Evolutionary conservation across 1,139 yeast species (phyloP).

Genomic region (Eremothecium coryli): DNA sequence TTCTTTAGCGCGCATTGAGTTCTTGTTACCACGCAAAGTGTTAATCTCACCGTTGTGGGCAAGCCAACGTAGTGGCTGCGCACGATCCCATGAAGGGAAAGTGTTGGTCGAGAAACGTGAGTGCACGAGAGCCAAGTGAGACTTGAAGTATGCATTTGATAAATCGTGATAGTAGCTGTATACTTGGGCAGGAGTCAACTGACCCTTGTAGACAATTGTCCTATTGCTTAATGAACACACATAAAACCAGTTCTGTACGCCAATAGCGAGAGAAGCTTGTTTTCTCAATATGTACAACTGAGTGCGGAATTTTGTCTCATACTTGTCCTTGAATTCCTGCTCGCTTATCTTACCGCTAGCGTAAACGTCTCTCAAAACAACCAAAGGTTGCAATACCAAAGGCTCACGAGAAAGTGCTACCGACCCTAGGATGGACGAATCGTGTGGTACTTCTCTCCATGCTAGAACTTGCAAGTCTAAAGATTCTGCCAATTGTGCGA

Average conservation of each 20-base stretch:
- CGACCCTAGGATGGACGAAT: conserved; percentile 85
- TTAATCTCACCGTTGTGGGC: conserved; percentile 99
- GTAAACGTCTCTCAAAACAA: conserved; percentile 55
- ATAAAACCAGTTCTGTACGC: conserved; percentile 94
- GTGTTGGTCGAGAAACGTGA: conserved; percentile 97
- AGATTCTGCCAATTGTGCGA: conserved; percentile 68
- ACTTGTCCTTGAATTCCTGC: conserved; percentile 46
- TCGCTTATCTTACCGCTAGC: conserved; percentile 34
- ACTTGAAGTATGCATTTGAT: conserved; percentile 84
- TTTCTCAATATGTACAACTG: conserved; percentile 80
- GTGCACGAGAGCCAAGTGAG: conserved; percentile 93
- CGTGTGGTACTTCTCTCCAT: conserved; percentile 96
- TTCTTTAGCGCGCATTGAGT: conserved; percentile 99
- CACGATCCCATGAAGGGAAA: conserved; percentile 99
- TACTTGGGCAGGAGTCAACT: conserved; percentile 92
- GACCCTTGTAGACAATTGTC: conserved; percentile 95
- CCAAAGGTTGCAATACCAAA: conserved; percentile 75
- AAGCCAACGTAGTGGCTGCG: conserved; percentile 94
- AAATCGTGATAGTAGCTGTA: conserved; percentile 90
- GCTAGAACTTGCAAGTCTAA: conserved; percentile 79
- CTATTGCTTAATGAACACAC: conserved; percentile 85
- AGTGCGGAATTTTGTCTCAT: conserved; percentile 66
- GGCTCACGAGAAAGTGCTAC: conserved; percentile 95
- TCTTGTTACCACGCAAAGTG: conserved; percentile 93
- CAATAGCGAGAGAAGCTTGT: conserved; percentile 83